Evolutionary conservation across 1,284 basidiomycete species (phyloP).

Genomic region (Golubevia pallescens): DNA sequence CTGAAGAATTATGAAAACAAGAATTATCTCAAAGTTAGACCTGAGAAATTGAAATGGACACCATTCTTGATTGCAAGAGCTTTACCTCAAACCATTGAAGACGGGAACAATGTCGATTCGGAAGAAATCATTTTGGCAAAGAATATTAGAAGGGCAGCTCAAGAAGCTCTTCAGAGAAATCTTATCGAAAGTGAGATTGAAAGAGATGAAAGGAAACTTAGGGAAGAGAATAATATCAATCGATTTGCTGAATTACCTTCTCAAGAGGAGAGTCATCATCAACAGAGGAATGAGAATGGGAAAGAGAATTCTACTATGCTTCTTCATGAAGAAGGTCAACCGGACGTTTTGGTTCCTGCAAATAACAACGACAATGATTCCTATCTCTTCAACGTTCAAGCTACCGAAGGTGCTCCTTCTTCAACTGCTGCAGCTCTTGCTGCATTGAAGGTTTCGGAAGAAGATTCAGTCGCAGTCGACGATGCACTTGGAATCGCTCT

Average conservation of each 20-base stretch:
- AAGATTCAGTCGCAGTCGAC: slow-evolving; percentile 17
- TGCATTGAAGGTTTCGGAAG: slow-evolving; percentile 9
- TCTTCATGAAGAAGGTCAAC: slow-evolving; percentile 18
- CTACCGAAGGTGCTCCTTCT: not conserved
- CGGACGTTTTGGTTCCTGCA: slow-evolving; percentile 18
- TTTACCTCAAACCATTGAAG: slow-evolving; percentile 37
- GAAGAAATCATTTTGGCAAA: slow-evolving; percentile 8
- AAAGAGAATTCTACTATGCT: slow-evolving; percentile 11
- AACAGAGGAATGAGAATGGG: not conserved
- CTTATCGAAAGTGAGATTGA: slow-evolving; percentile 12
- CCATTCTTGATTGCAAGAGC: slow-evolving; percentile 80
- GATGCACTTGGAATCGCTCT: slow-evolving; percentile 24
- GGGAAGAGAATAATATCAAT: slow-evolving; percentile 14
- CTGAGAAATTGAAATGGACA: slow-evolving; percentile 91
- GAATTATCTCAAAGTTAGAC: no score
- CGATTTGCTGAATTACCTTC: slow-evolving; percentile 10
- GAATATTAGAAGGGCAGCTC: slow-evolving; percentile 19
- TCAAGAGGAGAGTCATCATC: no score
- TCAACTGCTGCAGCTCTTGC: not conserved
- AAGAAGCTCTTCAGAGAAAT: slow-evolving; percentile 18
- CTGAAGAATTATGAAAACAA: slow-evolving; percentile 78
- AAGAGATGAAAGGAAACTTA: slow-evolving; percentile 11
- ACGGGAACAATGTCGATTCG: slow-evolving; percentile 8
- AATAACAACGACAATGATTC: slow-evolving; percentile 10
- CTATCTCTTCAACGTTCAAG: slow-evolving; percentile 7